Conservation (phyloP, 1,284 basidiomycete species). For the Stereum hirsutum region DNA sequence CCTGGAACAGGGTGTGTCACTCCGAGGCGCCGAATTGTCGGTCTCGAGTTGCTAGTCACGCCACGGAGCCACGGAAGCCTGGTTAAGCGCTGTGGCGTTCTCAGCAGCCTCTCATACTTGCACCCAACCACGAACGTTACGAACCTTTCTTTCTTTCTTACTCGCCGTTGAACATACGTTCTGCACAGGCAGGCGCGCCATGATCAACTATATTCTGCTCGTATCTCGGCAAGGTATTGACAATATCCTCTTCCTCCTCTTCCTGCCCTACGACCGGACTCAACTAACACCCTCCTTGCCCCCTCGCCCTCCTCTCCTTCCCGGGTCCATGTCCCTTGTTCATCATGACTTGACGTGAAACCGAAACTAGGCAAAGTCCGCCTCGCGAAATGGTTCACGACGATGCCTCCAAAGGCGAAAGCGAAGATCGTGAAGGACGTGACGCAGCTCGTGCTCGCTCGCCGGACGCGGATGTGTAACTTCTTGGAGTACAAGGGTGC, state of each 20-base stretch:
- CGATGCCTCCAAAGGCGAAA: slow-evolving; percentile 90
- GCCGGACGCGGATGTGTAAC: slow-evolving; percentile 98
- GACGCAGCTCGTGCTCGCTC: slow-evolving; percentile 93
- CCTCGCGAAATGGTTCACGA: slow-evolving; percentile 98
- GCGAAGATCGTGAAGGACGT: slow-evolving; percentile 99
- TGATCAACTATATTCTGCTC: slow-evolving; percentile 52
- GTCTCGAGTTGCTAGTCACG: too few relatives aligned
- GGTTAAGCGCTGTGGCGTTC: too few relatives aligned
- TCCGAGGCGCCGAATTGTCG: too few relatives aligned
- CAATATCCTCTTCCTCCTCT: neutral
- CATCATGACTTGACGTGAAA: neutral
- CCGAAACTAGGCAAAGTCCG: slow-evolving; percentile 98
- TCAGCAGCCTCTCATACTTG: too few relatives aligned
- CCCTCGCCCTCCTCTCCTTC: neutral
- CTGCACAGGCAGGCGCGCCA: too few relatives aligned
- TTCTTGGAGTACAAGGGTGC: slow-evolving; percentile 98
- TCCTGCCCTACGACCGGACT: slow-evolving; percentile 1
- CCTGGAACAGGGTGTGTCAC: too few relatives aligned
- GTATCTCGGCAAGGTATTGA: slow-evolving; percentile 82
- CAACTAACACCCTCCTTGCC: neutral
- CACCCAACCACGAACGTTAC: too few relatives aligned
- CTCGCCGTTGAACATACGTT: too few relatives aligned
- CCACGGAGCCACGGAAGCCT: too few relatives aligned
- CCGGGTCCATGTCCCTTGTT: neutral
- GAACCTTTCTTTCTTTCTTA: too few relatives aligned